Conservation (phyloP, 1,284 basidiomycete genomes). For the Hemileia vastatrix region DNA sequence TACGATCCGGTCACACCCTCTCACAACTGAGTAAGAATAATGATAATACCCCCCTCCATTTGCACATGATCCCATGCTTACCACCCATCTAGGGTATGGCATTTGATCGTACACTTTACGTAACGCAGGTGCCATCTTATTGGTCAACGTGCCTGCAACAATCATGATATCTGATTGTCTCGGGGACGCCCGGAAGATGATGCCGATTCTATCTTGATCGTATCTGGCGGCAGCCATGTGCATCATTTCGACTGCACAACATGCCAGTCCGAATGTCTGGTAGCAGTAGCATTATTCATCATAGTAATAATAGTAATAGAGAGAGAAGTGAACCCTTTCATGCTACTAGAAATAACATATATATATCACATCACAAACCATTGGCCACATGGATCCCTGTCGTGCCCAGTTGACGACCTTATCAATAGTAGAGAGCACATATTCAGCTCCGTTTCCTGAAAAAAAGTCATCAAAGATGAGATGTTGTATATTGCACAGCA, state of each 20-base stretch:
- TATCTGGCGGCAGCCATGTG: constrained; percentile 98
- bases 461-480: neutral
- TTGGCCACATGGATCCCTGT: constrained; percentile 98
- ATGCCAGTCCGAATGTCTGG: constrained; percentile 65
- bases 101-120: constrained; percentile 81
- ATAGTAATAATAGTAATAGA: neutral
- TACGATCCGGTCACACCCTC: constrained; percentile 98
- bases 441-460: constrained; percentile 55
- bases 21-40: constrained; percentile 86
- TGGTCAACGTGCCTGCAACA: constrained; percentile 95
- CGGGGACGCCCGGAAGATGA: constrained; percentile 96
- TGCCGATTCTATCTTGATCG: constrained; percentile 94
- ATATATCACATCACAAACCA: constrained; percentile 60
- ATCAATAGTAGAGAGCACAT: constrained; percentile 89
- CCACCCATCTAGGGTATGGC: constrained; percentile 75
- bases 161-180: constrained; percentile 99
- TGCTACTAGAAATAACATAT: neutral
- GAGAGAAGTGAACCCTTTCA: neutral
- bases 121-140: constrained; percentile 98
- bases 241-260: constrained; percentile 99
- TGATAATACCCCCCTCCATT: constrained; percentile 99
- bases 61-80: constrained; percentile 98
- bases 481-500: neutral
- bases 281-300: neutral
- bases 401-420: constrained; percentile 97